phyloP scores from a whole-genome alignment of 139 green algal species.

The Closterium sp. region DNA sequence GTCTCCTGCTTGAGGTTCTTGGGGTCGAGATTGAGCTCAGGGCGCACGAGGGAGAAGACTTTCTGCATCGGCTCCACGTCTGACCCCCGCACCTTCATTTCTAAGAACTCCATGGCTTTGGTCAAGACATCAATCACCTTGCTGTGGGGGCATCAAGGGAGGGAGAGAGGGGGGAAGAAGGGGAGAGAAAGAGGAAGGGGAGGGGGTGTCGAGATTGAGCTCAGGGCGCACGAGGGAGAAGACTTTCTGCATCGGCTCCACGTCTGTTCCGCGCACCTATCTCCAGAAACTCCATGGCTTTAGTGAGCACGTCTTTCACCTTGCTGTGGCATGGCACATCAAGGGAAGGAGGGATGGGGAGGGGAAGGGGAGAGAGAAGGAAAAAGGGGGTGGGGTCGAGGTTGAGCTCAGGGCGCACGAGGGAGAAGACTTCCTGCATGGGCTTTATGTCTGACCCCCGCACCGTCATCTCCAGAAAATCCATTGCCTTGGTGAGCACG shows the following conservation, averaged over 20 bases:
- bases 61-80: slow-evolving; percentile 47
- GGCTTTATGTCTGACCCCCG: slow-evolving; percentile 26
- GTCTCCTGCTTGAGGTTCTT: slow-evolving; percentile 55
- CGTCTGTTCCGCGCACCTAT: slow-evolving; percentile 40
- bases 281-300: slow-evolving; percentile 50
- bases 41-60: slow-evolving; percentile 37
- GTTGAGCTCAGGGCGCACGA: slow-evolving; percentile 24
- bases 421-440: slow-evolving; percentile 22
- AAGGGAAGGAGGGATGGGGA: too few species aligned
- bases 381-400: neutral
- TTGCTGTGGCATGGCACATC: slow-evolving; percentile 19
- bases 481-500: slow-evolving; percentile 32
- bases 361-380: too few species aligned
- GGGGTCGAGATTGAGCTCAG: slow-evolving; percentile 45
- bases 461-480: slow-evolving; percentile 51
- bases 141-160: too few species aligned
- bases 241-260: slow-evolving; percentile 41
- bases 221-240: too few species aligned
- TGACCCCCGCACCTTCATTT: slow-evolving; percentile 48
- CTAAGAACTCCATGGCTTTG: slow-evolving; percentile 51
- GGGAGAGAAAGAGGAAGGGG: too few species aligned
- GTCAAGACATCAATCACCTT: slow-evolving; percentile 54
- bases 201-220: too few species aligned
- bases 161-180: too few species aligned
- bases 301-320: slow-evolving; percentile 46